Percentiles rank a stretch among this genome's conserved stretches.
These are phyloP conservation scores for Trapa bicornis DNA, from an alignment of 345 rosid species.

Conservation along the genomic window DNA sequence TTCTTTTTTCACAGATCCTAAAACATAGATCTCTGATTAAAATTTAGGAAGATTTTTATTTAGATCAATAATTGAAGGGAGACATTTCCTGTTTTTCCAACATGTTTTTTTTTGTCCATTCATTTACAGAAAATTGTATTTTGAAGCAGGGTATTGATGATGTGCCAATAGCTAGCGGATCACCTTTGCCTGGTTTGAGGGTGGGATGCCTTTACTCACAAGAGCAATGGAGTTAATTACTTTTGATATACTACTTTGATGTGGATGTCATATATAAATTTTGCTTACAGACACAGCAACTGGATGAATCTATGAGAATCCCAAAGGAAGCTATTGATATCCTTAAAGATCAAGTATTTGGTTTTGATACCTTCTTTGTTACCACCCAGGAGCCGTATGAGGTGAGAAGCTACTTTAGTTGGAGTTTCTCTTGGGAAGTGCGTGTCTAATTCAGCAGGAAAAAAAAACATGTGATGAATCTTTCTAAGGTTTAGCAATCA, in stretches of 20 bases:
- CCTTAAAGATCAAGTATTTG: slow-evolving; percentile 87
- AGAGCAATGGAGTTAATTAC: not conserved
- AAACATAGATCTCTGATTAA: not conserved
- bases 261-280: slow-evolving; percentile 8
- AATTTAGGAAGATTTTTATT: not conserved
- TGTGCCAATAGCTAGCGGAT: slow-evolving; percentile 62
- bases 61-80: not conserved
- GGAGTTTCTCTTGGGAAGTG: not conserved
- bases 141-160: slow-evolving; percentile 47
- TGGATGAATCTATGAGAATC: slow-evolving; percentile 70
- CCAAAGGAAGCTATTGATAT: slow-evolving; percentile 71
- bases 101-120: not conserved
- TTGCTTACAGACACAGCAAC: slow-evolving; percentile 51
- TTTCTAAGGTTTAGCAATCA: not conserved
- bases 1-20: not conserved
- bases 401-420: slow-evolving; percentile 28
- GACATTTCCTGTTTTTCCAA: not conserved
- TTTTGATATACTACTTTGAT: not conserved
- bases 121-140: not conserved
- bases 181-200: slow-evolving; percentile 97
- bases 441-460: not conserved
- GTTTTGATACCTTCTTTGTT: slow-evolving; percentile 88
- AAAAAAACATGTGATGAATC: not conserved
- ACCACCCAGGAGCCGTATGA: slow-evolving; percentile 96
- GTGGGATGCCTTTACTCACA: slow-evolving; percentile 28